Conservation (phyloP, 148 eudicot genomes). For the Cornus kousa region DNA sequence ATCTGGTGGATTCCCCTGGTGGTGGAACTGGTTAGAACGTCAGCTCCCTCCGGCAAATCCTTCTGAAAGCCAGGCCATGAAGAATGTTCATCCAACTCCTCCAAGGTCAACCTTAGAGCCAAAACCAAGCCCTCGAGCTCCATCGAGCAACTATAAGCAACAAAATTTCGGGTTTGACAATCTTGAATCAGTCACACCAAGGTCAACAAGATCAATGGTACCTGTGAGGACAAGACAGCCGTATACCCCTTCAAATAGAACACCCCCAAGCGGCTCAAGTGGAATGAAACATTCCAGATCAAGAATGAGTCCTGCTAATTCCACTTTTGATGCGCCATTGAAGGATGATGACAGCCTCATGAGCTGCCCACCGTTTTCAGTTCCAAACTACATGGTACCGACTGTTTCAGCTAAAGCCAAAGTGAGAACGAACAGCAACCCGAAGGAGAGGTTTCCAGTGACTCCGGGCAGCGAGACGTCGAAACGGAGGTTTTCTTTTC, state of each 20-base stretch:
- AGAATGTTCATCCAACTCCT: slow-evolving; percentile 46
- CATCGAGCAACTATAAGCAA: slow-evolving; percentile 35
- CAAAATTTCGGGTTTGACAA: slow-evolving; percentile 32
- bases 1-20: slow-evolving; percentile 83
- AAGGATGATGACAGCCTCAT: slow-evolving; percentile 79
- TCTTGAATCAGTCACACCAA: slow-evolving; percentile 56
- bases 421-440: slow-evolving; percentile 40
- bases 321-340: slow-evolving; percentile 44
- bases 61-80: slow-evolving; percentile 37
- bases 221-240: slow-evolving; percentile 44
- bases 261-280: slow-evolving; percentile 26
- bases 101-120: slow-evolving; percentile 42
- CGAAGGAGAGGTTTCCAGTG: slow-evolving; percentile 41
- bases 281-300: slow-evolving; percentile 28
- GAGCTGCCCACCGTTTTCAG: slow-evolving; percentile 77
- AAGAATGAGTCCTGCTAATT: slow-evolving; percentile 38
- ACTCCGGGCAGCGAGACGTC: slow-evolving; percentile 48
- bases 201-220: slow-evolving; percentile 59
- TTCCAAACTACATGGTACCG: slow-evolving; percentile 73
- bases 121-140: slow-evolving; percentile 56
- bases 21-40: slow-evolving; percentile 97
- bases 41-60: slow-evolving; percentile 46
- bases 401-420: slow-evolving; percentile 72
- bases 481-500: slow-evolving; percentile 76
- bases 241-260: slow-evolving; percentile 47